Conservation (phyloP, 2,329 filamentous ascomycete genomes). For the Xylariaceae sp. region DNA sequence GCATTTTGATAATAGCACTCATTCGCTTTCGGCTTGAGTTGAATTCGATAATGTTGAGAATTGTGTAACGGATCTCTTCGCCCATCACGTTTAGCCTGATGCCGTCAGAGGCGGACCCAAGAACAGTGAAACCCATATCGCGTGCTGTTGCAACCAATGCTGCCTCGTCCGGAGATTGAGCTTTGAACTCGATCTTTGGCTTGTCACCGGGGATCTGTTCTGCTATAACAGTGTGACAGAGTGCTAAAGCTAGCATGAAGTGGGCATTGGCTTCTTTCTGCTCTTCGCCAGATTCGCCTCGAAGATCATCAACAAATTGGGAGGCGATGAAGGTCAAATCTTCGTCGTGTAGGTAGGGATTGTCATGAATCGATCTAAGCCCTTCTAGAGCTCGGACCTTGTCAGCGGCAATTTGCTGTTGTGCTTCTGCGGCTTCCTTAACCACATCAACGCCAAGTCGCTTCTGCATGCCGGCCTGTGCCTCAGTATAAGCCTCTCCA, state of each 20-base stretch:
- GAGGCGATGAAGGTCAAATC: conserved; percentile 89
- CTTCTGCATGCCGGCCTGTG: conserved; percentile 93
- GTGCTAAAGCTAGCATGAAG: conserved; percentile 90
- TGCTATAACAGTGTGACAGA: conserved; percentile 96
- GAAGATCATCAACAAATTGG: conserved; percentile 79
- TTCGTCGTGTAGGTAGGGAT: conserved; percentile 86
- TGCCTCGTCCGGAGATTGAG: conserved; percentile 94
- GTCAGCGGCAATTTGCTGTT: conserved; percentile 73
- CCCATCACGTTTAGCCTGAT: conserved; percentile 85
- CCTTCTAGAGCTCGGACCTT: conserved; percentile 68
- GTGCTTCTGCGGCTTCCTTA: conserved; percentile 68
- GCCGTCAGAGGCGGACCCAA: conserved; percentile 74
- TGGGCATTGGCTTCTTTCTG: conserved; percentile 76
- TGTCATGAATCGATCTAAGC: conserved; percentile 75
- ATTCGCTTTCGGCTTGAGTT: conserved; percentile 96
- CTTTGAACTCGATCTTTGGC: conserved; percentile 90
- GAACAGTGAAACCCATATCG: conserved; percentile 90
- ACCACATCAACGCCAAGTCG: conserved; percentile 84
- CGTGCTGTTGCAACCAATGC: conserved; percentile 90
- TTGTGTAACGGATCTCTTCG: conserved; percentile 75
- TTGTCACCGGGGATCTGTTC: conserved; percentile 86
- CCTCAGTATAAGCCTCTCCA: conserved; percentile 96
- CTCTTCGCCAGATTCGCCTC: conserved; percentile 69
- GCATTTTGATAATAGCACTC: conserved; percentile 96
- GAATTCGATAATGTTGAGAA: conserved; percentile 95